phyloP scores from a whole-genome alignment of 805 yeast genomes.

The Cyberlindnera euphorbiiphila region DNA sequence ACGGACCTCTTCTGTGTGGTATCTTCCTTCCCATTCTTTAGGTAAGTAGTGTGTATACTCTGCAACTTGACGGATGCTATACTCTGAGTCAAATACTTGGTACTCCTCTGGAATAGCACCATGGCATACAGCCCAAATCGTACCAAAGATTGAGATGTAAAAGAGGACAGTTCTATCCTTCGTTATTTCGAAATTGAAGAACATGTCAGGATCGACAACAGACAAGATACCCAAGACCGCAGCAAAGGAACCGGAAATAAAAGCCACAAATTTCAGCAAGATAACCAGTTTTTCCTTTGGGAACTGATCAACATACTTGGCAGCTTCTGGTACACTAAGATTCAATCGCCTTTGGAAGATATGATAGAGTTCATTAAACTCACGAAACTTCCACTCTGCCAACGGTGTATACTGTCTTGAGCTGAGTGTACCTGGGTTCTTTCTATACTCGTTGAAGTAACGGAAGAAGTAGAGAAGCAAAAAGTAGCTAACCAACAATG shows the following conservation, averaged over 20 bases:
- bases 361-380: slow-evolving; percentile 89
- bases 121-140: slow-evolving; percentile 80
- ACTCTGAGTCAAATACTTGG: slow-evolving; percentile 89
- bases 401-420: slow-evolving; percentile 87
- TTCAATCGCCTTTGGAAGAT: slow-evolving; percentile 76
- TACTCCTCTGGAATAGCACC: slow-evolving; percentile 62
- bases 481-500: slow-evolving; percentile 81
- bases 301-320: slow-evolving; percentile 82
- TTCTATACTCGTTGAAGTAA: slow-evolving; percentile 88
- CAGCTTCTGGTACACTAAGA: slow-evolving; percentile 74
- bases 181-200: slow-evolving; percentile 83
- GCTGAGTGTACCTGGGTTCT: slow-evolving; percentile 79
- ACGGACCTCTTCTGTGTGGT: slow-evolving; percentile 83
- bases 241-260: slow-evolving; percentile 83
- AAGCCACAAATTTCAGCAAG: slow-evolving; percentile 56
- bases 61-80: slow-evolving; percentile 72
- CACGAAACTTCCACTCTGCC: slow-evolving; percentile 94
- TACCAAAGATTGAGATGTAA: slow-evolving; percentile 84
- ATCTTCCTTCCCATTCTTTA: slow-evolving; percentile 74
- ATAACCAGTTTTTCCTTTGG: slow-evolving; percentile 72
- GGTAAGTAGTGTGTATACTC: slow-evolving; percentile 92
- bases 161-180: slow-evolving; percentile 78
- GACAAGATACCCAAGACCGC: slow-evolving; percentile 80
- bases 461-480: slow-evolving; percentile 79
- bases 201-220: slow-evolving; percentile 83